Evolutionary conservation across 208 protist genomes (phyloP).

Genomic region (Vickermania spadyakhi): DNA sequence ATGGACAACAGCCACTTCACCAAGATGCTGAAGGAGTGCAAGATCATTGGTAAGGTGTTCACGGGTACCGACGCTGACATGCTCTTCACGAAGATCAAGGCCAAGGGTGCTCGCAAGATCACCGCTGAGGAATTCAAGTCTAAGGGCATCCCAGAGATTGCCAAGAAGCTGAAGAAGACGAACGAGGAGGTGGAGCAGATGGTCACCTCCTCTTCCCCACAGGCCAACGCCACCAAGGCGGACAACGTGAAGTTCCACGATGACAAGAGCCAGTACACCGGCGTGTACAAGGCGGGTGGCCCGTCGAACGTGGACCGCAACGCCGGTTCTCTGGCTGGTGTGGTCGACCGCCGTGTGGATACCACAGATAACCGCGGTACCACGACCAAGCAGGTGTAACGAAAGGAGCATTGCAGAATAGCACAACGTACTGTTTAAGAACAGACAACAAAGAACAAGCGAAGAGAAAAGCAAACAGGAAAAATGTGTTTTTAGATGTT

Average conservation of each 20-base stretch:
- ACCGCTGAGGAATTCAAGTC: constrained; percentile 57
- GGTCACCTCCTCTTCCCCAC: constrained; percentile 31
- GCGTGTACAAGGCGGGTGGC: constrained; percentile 81
- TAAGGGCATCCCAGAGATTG: constrained; percentile 77
- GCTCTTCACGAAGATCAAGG: constrained; percentile 88
- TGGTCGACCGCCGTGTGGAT: constrained; percentile 71
- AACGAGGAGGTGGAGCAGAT: constrained; percentile 48
- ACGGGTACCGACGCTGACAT: constrained; percentile 84
- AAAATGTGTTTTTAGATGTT: too few species aligned
- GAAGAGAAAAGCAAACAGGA: too few species aligned
- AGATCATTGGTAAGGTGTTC: constrained; percentile 86
- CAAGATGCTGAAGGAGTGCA: constrained; percentile 89
- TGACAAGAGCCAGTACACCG: constrained; percentile 87
- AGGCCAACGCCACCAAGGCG: constrained; percentile 69
- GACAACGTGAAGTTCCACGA: constrained; percentile 86
- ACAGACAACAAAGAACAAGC: too few species aligned
- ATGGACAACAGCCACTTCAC: constrained; percentile 89
- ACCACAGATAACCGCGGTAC: constrained; percentile 71
- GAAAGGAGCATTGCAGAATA: too few species aligned
- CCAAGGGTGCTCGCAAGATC: constrained; percentile 83
- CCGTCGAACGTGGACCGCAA: constrained; percentile 89
- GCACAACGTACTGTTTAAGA: too few species aligned
- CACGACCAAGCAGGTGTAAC: constrained; percentile 63
- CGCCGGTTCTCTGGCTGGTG: constrained; percentile 63
- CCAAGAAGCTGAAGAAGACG: constrained; percentile 79